Conservation (phyloP, 2,329 filamentous ascomycete species). For the Calonectria crousiana region DNA sequence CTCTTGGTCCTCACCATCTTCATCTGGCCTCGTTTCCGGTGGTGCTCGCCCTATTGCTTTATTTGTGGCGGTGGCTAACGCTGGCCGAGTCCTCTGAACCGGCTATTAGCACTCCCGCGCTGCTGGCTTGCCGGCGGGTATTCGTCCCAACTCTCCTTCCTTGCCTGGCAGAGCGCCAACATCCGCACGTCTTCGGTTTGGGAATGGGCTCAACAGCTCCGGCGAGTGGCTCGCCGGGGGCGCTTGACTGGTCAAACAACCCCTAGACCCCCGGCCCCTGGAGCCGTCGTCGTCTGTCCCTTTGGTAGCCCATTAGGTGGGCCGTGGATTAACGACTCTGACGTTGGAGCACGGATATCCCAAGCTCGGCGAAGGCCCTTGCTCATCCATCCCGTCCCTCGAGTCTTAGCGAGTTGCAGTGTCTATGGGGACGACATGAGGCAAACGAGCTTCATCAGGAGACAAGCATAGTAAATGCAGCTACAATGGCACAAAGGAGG, state of each 20-base stretch:
- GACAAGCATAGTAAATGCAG: background rate
- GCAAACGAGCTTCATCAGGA: background rate
- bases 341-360: conserved; percentile 16
- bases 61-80: conserved; percentile 4
- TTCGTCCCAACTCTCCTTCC: conserved; percentile 23
- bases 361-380: conserved; percentile 16
- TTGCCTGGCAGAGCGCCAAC: background rate
- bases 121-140: background rate
- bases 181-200: conserved; percentile 16
- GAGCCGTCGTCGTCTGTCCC: conserved; percentile 14
- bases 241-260: conserved; percentile 11
- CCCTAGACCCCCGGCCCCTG: conserved; percentile 12
- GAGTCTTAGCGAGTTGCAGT: background rate
- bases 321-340: conserved; percentile 9
- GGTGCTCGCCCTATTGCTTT: background rate
- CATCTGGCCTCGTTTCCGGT: background rate
- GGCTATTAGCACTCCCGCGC: background rate
- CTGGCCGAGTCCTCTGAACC: background rate
- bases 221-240: background rate
- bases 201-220: conserved; percentile 13
- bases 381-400: conserved; percentile 1
- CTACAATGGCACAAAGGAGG: background rate
- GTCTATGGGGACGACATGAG: background rate
- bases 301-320: background rate
- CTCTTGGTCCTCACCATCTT: background rate